Evolutionary conservation across 1,284 basidiomycete genomes (phyloP).

Genomic region (Prillingera fragicola): DNA sequence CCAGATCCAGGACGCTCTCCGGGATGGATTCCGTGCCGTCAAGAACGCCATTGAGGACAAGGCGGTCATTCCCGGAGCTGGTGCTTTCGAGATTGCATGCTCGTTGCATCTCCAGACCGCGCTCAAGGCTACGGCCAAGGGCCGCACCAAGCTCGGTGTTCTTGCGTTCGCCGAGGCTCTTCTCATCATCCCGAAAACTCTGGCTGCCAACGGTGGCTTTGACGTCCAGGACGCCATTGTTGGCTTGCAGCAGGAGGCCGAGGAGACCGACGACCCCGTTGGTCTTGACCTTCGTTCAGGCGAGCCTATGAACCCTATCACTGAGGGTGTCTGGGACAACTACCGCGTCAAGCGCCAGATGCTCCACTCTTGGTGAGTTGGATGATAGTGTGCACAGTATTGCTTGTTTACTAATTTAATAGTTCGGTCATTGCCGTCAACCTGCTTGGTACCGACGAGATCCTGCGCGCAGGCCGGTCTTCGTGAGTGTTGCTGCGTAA

Average conservation of each 20-base stretch:
- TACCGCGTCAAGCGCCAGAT: slow-evolving; percentile 98
- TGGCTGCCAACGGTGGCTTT: slow-evolving; percentile 93
- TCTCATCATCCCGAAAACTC: slow-evolving; percentile 90
- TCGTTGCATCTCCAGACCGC: slow-evolving; percentile 67
- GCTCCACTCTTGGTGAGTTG: slow-evolving; percentile 83
- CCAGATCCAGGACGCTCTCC: slow-evolving; percentile 94
- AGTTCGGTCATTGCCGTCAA: slow-evolving; percentile 98
- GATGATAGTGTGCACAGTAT: slow-evolving; percentile 16
- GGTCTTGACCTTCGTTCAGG: slow-evolving; percentile 90
- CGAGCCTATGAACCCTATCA: slow-evolving; percentile 92
- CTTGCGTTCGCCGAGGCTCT: slow-evolving; percentile 95
- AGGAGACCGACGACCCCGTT: slow-evolving; percentile 86
- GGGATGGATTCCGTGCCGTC: slow-evolving; percentile 91
- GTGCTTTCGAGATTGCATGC: slow-evolving; percentile 96
- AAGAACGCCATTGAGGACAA: slow-evolving; percentile 96
- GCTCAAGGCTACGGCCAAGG: slow-evolving; percentile 84
- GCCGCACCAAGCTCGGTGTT: slow-evolving; percentile 94
- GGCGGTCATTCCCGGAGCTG: slow-evolving; percentile 84
- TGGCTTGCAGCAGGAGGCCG: slow-evolving; percentile 78
- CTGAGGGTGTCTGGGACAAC: slow-evolving; percentile 98
- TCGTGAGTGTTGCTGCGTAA: slow-evolving; percentile 54
- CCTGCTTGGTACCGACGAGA: slow-evolving; percentile 90
- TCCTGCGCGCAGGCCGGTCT: slow-evolving; percentile 85
- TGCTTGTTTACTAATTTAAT: too few species aligned
- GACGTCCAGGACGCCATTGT: slow-evolving; percentile 96